Evolutionary conservation across 2,329 filamentous ascomycete species (phyloP).

Genomic region (Monilinia laxa): DNA sequence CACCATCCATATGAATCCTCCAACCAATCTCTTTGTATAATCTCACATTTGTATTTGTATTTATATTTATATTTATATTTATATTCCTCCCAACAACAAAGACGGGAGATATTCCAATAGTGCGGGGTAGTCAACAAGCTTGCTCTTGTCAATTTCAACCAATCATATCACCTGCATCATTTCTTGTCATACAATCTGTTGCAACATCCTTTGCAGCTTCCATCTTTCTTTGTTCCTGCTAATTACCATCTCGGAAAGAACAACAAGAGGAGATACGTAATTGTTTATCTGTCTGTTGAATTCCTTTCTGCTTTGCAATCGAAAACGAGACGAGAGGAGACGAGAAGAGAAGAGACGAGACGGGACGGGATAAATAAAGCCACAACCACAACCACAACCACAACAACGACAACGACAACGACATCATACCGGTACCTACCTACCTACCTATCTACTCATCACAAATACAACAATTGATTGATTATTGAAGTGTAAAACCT

Average conservation of each 20-base stretch:
- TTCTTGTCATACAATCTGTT: constrained; percentile 2
- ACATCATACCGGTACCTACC: neutral
- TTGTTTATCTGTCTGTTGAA: neutral
- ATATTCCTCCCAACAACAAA: neutral
- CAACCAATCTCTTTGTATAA: neutral
- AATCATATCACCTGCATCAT: constrained; percentile 19
- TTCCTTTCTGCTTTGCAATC: constrained; percentile 26
- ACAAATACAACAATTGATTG: neutral
- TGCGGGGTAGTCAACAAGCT: constrained; percentile 19
- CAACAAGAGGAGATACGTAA: neutral
- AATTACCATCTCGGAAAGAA: constrained; percentile 8
- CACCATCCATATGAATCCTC: neutral
- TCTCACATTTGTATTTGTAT: too few relatives aligned
- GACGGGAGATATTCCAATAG: constrained; percentile 8
- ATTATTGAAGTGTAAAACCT: constrained; percentile 2
- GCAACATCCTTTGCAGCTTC: constrained; percentile 18
- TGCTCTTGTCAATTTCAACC: constrained; percentile 7
- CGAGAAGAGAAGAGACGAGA: too few relatives aligned
- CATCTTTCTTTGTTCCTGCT: constrained; percentile 21
- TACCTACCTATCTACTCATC: neutral
- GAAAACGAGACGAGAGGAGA: constrained; percentile 12
- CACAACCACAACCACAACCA: too few relatives aligned
- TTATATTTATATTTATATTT: too few relatives aligned
- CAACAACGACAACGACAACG: neutral
- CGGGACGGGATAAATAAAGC: neutral